Evolutionary conservation across 129 eudicot genomes (phyloP).

Genomic region (Flaveria trinervia): DNA sequence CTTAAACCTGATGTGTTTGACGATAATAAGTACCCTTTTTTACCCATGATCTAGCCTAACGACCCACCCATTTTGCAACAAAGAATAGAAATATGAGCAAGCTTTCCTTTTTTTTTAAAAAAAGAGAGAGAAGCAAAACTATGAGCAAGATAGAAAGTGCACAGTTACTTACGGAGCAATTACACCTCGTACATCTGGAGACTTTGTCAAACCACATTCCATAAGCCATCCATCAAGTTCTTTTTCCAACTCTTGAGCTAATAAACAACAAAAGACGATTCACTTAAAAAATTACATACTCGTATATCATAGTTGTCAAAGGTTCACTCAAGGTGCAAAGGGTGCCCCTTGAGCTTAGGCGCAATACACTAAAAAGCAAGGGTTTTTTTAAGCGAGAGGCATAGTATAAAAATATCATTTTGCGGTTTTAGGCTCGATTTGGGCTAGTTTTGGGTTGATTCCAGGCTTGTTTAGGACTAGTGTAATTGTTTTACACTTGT

Average conservation of each 20-base stretch:
- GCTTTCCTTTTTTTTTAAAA: no score
- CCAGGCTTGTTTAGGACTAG: no score
- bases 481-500: no score
- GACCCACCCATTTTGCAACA: background rate
- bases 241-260: constrained; percentile 72
- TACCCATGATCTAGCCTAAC: background rate
- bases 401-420: no score
- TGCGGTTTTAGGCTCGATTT: no score
- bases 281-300: background rate
- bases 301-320: no score
- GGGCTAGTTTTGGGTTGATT: no score
- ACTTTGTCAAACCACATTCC: constrained; percentile 62
- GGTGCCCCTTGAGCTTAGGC: no score
- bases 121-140: no score
- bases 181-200: constrained; percentile 93
- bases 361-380: no score
- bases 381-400: no score
- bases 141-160: background rate
- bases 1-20: background rate
- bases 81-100: background rate
- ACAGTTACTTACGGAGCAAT: constrained; percentile 87
- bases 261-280: constrained; percentile 7
- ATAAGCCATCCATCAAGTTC: constrained; percentile 94
- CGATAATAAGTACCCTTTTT: background rate
- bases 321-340: no score